phyloP scores from a whole-genome alignment of 2,329 filamentous ascomycete genomes.

The Aspergillus spinulosporus region DNA sequence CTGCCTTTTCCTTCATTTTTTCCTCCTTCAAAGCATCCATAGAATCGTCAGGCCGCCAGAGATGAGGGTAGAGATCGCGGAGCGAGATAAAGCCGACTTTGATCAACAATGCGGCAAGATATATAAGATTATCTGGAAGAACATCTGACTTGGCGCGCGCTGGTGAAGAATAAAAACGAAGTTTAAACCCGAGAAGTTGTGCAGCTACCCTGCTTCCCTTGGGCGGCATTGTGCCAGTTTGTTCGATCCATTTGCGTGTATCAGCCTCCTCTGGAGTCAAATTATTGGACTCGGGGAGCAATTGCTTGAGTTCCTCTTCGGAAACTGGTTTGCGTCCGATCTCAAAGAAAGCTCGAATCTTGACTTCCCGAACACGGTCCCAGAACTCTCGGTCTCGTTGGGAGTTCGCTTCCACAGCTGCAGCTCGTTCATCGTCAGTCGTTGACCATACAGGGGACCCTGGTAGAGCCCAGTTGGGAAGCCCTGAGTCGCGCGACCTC shows the following conservation, averaged over 20 bases:
- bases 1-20: conserved; percentile 72
- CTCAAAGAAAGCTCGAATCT: conserved; percentile 85
- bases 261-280: conserved; percentile 54
- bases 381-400: conserved; percentile 77
- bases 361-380: conserved; percentile 71
- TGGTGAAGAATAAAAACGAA: conserved; percentile 87
- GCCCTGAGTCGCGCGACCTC: conserved; percentile 52
- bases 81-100: conserved; percentile 97
- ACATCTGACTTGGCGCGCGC: conserved; percentile 73
- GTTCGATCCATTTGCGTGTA: conserved; percentile 72
- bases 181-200: conserved; percentile 93
- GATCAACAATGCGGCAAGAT: conserved; percentile 85
- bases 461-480: conserved; percentile 86
- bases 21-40: conserved; percentile 75
- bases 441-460: conserved; percentile 63
- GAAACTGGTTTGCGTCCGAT: conserved; percentile 71
- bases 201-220: conserved; percentile 87
- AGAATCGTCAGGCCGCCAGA: conserved; percentile 78
- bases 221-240: conserved; percentile 79
- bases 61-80: conserved; percentile 84
- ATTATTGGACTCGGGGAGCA: conserved; percentile 44
- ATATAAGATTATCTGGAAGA: conserved; percentile 88
- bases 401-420: conserved; percentile 58
- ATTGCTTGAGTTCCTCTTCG: conserved; percentile 55
- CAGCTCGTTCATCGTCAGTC: conserved; percentile 67